phyloP scores from a whole-genome alignment of 768 basidiomycete genomes.

The Inosperma sp. region DNA sequence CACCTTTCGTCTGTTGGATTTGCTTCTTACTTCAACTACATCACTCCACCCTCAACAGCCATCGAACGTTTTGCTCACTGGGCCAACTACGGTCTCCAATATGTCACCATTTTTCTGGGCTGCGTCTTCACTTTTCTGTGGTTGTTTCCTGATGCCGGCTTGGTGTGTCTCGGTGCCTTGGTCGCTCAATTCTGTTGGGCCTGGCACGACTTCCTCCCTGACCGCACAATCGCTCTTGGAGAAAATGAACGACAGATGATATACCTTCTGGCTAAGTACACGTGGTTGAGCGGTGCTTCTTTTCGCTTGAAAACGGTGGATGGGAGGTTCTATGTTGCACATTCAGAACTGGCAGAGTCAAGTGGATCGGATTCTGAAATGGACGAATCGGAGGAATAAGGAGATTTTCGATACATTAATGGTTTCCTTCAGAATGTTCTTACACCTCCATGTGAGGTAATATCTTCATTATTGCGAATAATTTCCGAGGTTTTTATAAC shows the following conservation, averaged over 20 bases:
- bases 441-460: no score
- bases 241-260: constrained; percentile 38
- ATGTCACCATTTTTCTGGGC: constrained; percentile 34
- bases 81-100: constrained; percentile 36
- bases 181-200: constrained; percentile 27
- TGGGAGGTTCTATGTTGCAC: constrained; percentile 16
- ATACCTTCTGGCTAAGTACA: constrained; percentile 29
- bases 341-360: background rate
- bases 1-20: constrained; percentile 37
- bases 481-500: background rate
- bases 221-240: constrained; percentile 34
- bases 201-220: constrained; percentile 37
- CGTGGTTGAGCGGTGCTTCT: constrained; percentile 24
- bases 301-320: constrained; percentile 17
- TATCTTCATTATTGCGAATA: no score
- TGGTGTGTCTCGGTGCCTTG: constrained; percentile 23
- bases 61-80: constrained; percentile 41
- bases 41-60: constrained; percentile 14
- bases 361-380: background rate
- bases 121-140: constrained; percentile 28
- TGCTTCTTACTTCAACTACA: constrained; percentile 24
- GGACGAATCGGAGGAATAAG: background rate
- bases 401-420: no score
- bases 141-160: constrained; percentile 23
- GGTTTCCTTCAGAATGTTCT: no score